A percentile compares a stretch with the other conserved stretches of the same genome.
phyloP scores from a whole-genome alignment of 2,329 filamentous ascomycete species.

The Alternaria burnsii region DNA sequence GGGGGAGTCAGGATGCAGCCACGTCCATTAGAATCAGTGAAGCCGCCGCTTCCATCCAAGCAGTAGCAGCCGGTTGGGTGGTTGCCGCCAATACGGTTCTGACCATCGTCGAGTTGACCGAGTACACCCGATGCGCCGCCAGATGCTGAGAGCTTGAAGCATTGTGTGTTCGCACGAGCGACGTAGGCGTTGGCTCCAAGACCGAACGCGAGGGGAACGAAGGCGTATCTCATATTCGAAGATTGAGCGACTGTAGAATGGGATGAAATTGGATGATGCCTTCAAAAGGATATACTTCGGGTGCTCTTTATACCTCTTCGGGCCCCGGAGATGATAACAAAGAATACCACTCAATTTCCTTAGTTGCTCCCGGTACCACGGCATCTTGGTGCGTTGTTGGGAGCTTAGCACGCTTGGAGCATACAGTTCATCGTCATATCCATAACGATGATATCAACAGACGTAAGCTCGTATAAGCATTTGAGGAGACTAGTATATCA shows the following conservation, averaged over 20 bases:
- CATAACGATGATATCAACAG: conserved; percentile 26
- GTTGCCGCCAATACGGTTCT: conserved; percentile 65
- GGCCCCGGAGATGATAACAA: conserved; percentile 13
- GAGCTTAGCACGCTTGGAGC: not conserved
- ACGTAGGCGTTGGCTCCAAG: conserved; percentile 35
- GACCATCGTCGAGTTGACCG: conserved; percentile 69
- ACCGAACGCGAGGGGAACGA: conserved; percentile 29
- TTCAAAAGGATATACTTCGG: not conserved
- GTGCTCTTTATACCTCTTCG: conserved; percentile 1
- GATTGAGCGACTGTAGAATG: conserved; percentile 8
- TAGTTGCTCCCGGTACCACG: not conserved
- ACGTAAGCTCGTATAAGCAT: conserved; percentile 13
- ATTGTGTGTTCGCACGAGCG: conserved; percentile 28
- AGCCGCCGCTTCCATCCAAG: conserved; percentile 57
- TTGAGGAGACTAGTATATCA: conserved; percentile 6
- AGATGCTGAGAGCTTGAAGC: conserved; percentile 28
- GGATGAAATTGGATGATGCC: conserved; percentile 1
- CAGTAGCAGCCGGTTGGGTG: conserved; percentile 62
- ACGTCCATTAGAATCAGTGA: conserved; percentile 64
- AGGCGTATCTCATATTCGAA: conserved; percentile 34
- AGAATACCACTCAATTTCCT: not conserved
- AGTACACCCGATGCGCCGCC: conserved; percentile 58
- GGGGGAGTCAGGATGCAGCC: conserved; percentile 71
- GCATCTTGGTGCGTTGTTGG: conserved; percentile 12
- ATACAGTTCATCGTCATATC: conserved; percentile 11